Percentiles rank a stretch among this genome's conserved stretches.
Evolutionary conservation across 768 basidiomycete species (phyloP).

Genomic region (Podaxis mareebaensis): DNA sequence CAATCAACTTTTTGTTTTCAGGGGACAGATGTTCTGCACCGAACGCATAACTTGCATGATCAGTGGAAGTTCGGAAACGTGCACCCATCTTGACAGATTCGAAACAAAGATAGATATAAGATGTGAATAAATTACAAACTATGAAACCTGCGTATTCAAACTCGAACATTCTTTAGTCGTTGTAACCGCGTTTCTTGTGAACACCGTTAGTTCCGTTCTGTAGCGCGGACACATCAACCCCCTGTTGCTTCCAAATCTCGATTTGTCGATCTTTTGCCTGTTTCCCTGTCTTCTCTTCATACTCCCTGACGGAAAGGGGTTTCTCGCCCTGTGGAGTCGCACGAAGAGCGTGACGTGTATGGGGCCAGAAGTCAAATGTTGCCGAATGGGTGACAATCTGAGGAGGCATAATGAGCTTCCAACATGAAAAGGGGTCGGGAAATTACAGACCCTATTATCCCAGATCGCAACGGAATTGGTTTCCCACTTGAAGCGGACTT

Average conservation of each 20-base stretch:
- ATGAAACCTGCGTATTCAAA: background rate
- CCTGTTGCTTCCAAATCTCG: conserved; percentile 71
- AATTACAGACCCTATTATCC: conserved; percentile 70
- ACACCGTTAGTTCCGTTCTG: conserved; percentile 20
- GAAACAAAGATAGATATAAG: background rate
- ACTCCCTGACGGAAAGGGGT: conserved; percentile 74
- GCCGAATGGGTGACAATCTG: conserved; percentile 77
- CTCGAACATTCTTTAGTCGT: conserved; percentile 42
- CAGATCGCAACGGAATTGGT: conserved; percentile 79
- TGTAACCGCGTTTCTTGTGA: conserved; percentile 53
- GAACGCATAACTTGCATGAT: too few relatives aligned
- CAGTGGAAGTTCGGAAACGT: too few relatives aligned
- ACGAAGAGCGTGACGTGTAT: conserved; percentile 74
- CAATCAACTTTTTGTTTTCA: too few relatives aligned
- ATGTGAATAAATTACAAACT: background rate
- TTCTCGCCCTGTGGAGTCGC: conserved; percentile 82
- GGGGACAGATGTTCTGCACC: too few relatives aligned
- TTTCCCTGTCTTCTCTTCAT: conserved; percentile 63
- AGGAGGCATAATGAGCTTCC: background rate
- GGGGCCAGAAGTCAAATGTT: conserved; percentile 82
- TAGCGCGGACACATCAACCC: conserved; percentile 36
- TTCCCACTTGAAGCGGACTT: conserved; percentile 79
- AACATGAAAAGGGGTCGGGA: background rate
- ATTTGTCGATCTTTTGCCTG: conserved; percentile 71
- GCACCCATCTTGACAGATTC: background rate